A percentile compares a stretch with the other conserved stretches of the same genome.
These are phyloP conservation scores for Colletotrichum costaricense DNA, from an alignment of 2,329 filamentous ascomycete genomes.

Conservation along the genomic window DNA sequence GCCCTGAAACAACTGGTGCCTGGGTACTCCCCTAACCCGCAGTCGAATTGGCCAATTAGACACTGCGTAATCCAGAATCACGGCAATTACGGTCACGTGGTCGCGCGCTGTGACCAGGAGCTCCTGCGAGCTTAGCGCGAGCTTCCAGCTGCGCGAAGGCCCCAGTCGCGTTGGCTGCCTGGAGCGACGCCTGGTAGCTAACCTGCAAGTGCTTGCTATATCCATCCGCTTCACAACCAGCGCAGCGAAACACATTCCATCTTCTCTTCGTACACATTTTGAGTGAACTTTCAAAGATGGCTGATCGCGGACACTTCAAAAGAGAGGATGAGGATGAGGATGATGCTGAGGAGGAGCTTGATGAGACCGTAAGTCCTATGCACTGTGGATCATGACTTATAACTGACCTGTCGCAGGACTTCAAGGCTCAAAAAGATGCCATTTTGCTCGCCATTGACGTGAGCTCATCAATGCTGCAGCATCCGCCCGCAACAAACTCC, in stretches of 20 bases:
- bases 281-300: constrained; percentile 39
- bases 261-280: not conserved
- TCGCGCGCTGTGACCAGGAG: constrained; percentile 17
- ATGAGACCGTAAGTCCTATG: constrained; percentile 66
- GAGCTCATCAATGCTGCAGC: constrained; percentile 85
- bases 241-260: not conserved
- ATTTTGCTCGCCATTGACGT: constrained; percentile 96
- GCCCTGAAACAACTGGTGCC: not conserved
- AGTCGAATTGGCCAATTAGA: not conserved
- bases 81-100: constrained; percentile 24
- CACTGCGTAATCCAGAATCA: constrained; percentile 17
- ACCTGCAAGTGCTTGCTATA: not conserved
- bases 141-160: not conserved
- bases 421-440: constrained; percentile 95
- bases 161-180: constrained; percentile 33
- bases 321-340: constrained; percentile 66
- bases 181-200: not conserved
- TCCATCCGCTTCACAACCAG: not conserved
- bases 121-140: not conserved
- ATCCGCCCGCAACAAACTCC: constrained; percentile 70
- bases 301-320: constrained; percentile 57
- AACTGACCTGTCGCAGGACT: constrained; percentile 67
- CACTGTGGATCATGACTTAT: constrained; percentile 8
- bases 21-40: not conserved
- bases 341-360: constrained; percentile 69